These are phyloP conservation scores for Ustilago nuda DNA, from an alignment of 1,284 basidiomycete genomes.

Conservation along the genomic window DNA sequence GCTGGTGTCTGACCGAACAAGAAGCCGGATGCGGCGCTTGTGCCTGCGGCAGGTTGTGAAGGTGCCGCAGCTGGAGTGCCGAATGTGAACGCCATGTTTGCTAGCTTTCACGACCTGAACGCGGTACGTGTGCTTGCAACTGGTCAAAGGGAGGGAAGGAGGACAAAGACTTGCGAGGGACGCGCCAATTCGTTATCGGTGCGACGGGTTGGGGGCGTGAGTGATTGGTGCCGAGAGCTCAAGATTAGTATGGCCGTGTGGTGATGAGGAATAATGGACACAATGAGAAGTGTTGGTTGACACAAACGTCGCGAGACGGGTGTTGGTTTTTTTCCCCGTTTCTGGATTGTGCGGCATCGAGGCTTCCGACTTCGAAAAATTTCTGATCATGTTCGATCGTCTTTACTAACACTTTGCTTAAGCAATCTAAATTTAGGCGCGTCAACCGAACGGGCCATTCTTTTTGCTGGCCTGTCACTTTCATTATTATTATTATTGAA, in stretches of 20 bases:
- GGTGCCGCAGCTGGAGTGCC: slow-evolving; percentile 51
- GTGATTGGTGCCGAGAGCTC: neutral
- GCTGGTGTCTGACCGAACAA: slow-evolving; percentile 52
- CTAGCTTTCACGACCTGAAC: neutral
- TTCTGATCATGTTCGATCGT: too few relatives aligned
- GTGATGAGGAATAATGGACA: neutral
- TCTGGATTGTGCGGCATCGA: neutral
- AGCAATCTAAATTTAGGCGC: slow-evolving; percentile 6
- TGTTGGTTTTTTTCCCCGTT: neutral
- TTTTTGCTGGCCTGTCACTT: slow-evolving; percentile 12
- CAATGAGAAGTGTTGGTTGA: slow-evolving; percentile 6
- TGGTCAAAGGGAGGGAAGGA: neutral
- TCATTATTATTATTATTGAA: neutral
- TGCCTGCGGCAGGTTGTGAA: slow-evolving; percentile 29
- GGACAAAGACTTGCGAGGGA: neutral
- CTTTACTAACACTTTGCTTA: neutral
- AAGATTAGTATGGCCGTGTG: neutral
- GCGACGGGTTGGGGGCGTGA: neutral
- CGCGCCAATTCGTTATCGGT: neutral
- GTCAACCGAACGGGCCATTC: slow-evolving; percentile 21
- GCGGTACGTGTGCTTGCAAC: neutral
- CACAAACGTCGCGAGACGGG: neutral
- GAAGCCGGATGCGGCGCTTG: slow-evolving; percentile 44
- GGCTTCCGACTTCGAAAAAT: neutral
- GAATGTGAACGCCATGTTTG: slow-evolving; percentile 60